These are phyloP conservation scores for Ceratocystiopsis brevicomis DNA, from an alignment of 2,329 filamentous ascomycete species.

Conservation along the genomic window DNA sequence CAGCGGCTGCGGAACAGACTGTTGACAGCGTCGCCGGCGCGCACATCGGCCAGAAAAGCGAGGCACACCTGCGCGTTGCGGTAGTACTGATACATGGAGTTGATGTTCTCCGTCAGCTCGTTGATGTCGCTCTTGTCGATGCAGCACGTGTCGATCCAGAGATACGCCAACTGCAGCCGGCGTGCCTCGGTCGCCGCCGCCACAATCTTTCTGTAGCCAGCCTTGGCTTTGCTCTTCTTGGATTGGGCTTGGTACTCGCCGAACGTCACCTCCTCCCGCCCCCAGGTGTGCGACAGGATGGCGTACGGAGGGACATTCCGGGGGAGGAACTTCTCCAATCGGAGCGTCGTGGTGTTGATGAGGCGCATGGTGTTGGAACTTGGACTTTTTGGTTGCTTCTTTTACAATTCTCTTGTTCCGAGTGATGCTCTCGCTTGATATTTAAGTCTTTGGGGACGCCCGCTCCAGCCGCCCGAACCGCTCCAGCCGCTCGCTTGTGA, in stretches of 20 bases:
- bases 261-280: constrained; percentile 1
- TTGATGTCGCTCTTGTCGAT: constrained; percentile 8
- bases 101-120: constrained; percentile 9
- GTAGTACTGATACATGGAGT: constrained; percentile 11
- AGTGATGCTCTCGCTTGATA: too few species aligned
- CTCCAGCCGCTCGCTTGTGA: too few species aligned
- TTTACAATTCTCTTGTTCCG: too few species aligned
- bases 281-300: constrained; percentile 11
- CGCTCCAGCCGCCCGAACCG: too few species aligned
- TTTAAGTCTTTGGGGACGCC: too few species aligned
- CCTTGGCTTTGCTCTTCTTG: background rate
- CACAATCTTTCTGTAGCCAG: constrained; percentile 4
- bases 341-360: constrained; percentile 7
- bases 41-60: constrained; percentile 4
- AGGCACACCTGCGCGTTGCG: constrained; percentile 3
- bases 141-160: constrained; percentile 12
- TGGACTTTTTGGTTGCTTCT: too few species aligned
- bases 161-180: constrained; percentile 1
- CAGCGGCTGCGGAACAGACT: constrained; percentile 10
- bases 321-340: constrained; percentile 7
- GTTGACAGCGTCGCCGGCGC: background rate
- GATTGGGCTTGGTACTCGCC: background rate
- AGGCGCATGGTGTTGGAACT: constrained; percentile 21
- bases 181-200: background rate
- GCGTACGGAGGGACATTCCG: constrained; percentile 4